A percentile compares a stretch with the other conserved stretches of the same genome.
Evolutionary conservation across 768 basidiomycete genomes (phyloP).

Genomic region (Inosperma sp.): DNA sequence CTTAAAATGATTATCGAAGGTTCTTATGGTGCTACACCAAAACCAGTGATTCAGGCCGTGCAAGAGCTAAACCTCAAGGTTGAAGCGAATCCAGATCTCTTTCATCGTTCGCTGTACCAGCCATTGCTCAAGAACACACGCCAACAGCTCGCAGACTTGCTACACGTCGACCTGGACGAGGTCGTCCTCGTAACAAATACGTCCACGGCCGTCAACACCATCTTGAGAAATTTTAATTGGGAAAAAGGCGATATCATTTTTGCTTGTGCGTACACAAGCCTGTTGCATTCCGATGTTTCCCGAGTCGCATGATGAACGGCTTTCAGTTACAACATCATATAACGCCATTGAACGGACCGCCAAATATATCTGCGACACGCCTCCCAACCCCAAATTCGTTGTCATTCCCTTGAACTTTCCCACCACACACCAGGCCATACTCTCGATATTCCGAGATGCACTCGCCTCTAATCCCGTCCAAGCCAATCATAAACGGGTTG

Average conservation of each 20-base stretch:
- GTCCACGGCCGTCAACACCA: constrained; percentile 59
- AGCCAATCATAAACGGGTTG: constrained; percentile 50
- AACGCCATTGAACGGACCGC: constrained; percentile 47
- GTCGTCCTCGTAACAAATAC: constrained; percentile 60
- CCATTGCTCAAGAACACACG: constrained; percentile 38
- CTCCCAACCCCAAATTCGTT: constrained; percentile 49
- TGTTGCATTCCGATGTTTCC: no score
- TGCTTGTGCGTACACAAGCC: constrained; percentile 40
- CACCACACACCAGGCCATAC: constrained; percentile 49
- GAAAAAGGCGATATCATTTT: constrained; percentile 62
- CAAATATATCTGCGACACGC: constrained; percentile 49
- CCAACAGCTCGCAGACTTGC: constrained; percentile 45
- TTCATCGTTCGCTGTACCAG: constrained; percentile 38
- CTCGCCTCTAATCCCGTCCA: constrained; percentile 33
- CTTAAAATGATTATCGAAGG: constrained; percentile 31
- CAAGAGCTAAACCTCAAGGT: constrained; percentile 37
- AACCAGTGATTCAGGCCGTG: constrained; percentile 45
- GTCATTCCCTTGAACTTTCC: constrained; percentile 53
- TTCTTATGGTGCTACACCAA: constrained; percentile 54
- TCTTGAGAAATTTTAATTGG: constrained; percentile 67
- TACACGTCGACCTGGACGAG: constrained; percentile 49
- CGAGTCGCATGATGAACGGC: no score
- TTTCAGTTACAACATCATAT: constrained; percentile 47
- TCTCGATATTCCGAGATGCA: constrained; percentile 43
- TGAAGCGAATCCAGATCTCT: constrained; percentile 56